phyloP scores from a whole-genome alignment of 1,139 yeast genomes.

The Geotrichum siamense region DNA sequence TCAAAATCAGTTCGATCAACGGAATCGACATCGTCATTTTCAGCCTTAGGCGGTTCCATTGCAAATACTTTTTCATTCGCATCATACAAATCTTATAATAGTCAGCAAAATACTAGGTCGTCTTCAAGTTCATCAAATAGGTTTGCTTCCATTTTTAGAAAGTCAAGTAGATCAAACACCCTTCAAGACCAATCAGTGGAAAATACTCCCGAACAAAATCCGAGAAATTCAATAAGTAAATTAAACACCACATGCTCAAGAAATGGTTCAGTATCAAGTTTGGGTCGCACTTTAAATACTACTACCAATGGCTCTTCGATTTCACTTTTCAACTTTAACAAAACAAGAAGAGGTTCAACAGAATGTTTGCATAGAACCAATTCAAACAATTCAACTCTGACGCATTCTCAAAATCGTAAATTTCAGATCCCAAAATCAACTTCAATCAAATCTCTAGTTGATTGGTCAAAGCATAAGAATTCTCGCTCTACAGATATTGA shows the following conservation, averaged over 20 bases:
- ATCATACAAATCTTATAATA: not conserved
- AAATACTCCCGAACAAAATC: not conserved
- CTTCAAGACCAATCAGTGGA: constrained; percentile 8
- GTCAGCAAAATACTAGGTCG: constrained; percentile 3
- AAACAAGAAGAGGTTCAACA: constrained; percentile 4
- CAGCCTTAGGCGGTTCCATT: constrained; percentile 2
- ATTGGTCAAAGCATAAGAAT: constrained; percentile 3
- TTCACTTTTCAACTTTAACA: constrained; percentile 6
- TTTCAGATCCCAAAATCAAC: constrained; percentile 11
- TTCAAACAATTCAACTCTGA: constrained; percentile 4
- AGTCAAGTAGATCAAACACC: constrained; percentile 7
- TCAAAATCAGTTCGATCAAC: not conserved
- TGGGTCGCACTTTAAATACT: not conserved
- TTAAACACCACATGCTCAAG: constrained; percentile 10
- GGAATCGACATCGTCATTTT: constrained; percentile 3
- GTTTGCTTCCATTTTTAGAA: constrained; percentile 10
- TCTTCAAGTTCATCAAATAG: constrained; percentile 5
- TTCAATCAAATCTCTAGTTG: constrained; percentile 12
- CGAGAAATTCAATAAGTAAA: constrained; percentile 2
- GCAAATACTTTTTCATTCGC: not conserved
- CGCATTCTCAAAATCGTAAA: constrained; percentile 6
- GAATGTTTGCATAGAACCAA: constrained; percentile 8
- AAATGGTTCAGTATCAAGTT: constrained; percentile 12
- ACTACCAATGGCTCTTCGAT: constrained; percentile 10
- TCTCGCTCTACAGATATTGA: constrained; percentile 1